Evolutionary conservation across 352 stramenopile genomes (phyloP), one percentile per base, ranked within the genome.

Genomic region (Globisporangium apiculatum): DNA sequence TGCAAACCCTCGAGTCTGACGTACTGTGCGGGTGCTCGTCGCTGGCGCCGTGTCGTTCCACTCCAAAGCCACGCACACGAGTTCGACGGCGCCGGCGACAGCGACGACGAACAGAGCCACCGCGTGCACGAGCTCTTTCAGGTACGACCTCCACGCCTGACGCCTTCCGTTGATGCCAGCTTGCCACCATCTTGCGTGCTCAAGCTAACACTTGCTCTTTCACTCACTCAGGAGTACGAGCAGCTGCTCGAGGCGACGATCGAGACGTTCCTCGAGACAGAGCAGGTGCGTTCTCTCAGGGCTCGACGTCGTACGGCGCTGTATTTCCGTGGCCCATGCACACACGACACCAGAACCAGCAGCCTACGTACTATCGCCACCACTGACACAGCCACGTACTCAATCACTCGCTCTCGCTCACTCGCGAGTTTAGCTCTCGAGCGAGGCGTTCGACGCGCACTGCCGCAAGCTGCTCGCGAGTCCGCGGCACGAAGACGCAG

Each of bases 381-480:
- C 24, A 31, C 24, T 31, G 24, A 31, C 24, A 31, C 24, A 31
- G 24, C 24, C 24, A 31, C 24, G 24, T 3, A 31, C 24, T 31
- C 24, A 31, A 31, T 31, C 24, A 31, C 24, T 31, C 24, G 24
- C 24, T 31, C 24, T 31, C 24, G 24, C 18, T 24, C 18, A 24
- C 18, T 24, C 24, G 24, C 24, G 24, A 42, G 14, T 51, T 18
- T 47, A 78, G 68, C 63, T 88, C 43, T 64, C 75, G 8, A 38
- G 61, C 2, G 64, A 83, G 2, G 67, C 66, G 24, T 86, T 86
- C 55, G 85, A 76, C 60, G 37, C 48, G 5, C 74, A 88, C 66
- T 88, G 78, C 51, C 61, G 58, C 5, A 17, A 9, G 31, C 65
- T 88, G 12, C 61, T 73, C 54, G 41, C 55, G 38, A 67, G 52